Conservation (phyloP, 148 eudicot genomes). For the Vaccinium vitisidaea region DNA sequence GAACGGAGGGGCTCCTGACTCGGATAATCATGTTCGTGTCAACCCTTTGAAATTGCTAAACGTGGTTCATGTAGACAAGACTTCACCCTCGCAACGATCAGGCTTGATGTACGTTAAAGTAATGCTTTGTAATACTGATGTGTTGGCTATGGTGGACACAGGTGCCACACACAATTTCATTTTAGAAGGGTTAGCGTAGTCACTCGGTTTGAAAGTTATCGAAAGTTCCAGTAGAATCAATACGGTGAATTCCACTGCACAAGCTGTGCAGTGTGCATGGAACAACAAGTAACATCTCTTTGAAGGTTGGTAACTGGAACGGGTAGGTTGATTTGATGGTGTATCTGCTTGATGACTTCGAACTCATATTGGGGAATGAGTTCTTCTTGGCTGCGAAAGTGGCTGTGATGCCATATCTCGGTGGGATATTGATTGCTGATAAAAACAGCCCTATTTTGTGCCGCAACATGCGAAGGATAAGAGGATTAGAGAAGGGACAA, state of each 20-base stretch:
- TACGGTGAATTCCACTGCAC: neutral
- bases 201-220: neutral
- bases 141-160: too few relatives aligned
- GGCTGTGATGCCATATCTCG: neutral
- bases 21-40: neutral
- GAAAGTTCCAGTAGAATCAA: neutral
- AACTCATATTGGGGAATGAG: neutral
- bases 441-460: neutral
- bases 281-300: neutral
- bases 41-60: neutral
- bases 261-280: neutral
- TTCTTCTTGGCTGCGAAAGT: neutral
- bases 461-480: neutral
- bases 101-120: neutral
- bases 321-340: neutral
- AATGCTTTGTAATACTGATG: neutral
- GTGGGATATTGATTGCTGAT: neutral
- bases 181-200: neutral
- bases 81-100: neutral
- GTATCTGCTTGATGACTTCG: neutral
- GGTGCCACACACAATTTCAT: neutral
- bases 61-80: neutral
- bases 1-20: too few relatives aligned
- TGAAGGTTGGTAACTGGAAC: neutral
- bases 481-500: neutral